Percentiles rank a stretch among this genome's conserved stretches.
phyloP scores from a whole-genome alignment of 164 flowering plant genomes.

The Stephania yunnanensis region DNA sequence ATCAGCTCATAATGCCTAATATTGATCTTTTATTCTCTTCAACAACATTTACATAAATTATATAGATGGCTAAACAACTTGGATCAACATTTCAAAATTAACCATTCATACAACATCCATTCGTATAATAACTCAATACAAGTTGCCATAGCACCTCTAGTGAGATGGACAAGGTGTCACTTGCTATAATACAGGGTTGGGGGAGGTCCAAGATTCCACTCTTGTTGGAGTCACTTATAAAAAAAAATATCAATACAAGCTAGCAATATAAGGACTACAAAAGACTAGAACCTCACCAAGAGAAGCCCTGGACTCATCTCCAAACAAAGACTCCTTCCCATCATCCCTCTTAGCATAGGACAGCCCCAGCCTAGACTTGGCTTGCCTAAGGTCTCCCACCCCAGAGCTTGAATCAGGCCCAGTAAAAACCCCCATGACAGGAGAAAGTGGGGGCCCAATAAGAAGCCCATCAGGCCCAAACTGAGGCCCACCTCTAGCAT shows the following conservation, averaged over 20 bases:
- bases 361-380: conserved; percentile 78
- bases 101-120: not conserved
- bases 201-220: no score
- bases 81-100: not conserved
- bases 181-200: no score
- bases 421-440: conserved; percentile 88
- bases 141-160: conserved; percentile 36
- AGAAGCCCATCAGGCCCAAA: conserved; percentile 93
- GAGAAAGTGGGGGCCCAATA: conserved; percentile 85
- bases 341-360: conserved; percentile 84
- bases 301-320: conserved; percentile 61
- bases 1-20: no score
- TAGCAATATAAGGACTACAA: conserved; percentile 86
- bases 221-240: no score
- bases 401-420: conserved; percentile 91
- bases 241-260: conserved; percentile 34
- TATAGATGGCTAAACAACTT: not conserved
- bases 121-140: conserved; percentile 31
- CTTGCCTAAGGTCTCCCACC: conserved; percentile 74
- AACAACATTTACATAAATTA: no score
- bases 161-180: no score
- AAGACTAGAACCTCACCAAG: conserved; percentile 72
- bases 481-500: conserved; percentile 90
- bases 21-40: no score
- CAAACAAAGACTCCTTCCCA: conserved; percentile 87